Evolutionary conservation across 2,329 filamentous ascomycete genomes (phyloP).

Genomic region (Aureobasidium mangrovei): DNA sequence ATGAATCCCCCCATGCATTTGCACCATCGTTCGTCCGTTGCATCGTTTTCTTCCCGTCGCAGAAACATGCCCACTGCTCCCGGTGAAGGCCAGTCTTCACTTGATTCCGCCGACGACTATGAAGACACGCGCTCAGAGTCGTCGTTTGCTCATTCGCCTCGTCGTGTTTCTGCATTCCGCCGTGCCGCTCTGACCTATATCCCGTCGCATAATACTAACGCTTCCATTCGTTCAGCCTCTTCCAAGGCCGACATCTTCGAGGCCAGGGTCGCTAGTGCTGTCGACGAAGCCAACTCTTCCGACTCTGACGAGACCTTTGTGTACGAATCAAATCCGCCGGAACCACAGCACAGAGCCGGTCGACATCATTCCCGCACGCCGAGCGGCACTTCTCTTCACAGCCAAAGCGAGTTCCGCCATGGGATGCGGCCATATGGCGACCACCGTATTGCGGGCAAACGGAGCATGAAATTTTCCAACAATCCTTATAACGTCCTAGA

Average conservation of each 20-base stretch:
- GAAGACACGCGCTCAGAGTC: slow-evolving; percentile 8
- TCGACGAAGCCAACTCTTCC: slow-evolving; percentile 91
- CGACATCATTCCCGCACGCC: slow-evolving; percentile 90
- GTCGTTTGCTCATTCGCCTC: slow-evolving; percentile 8
- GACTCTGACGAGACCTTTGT: slow-evolving; percentile 98
- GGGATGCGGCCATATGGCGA: slow-evolving; percentile 53
- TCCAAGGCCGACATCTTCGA: slow-evolving; percentile 98
- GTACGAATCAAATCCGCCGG: slow-evolving; percentile 88
- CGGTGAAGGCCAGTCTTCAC: not conserved
- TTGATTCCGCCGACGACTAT: slow-evolving; percentile 3
- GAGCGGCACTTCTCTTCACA: slow-evolving; percentile 73
- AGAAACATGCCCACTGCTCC: slow-evolving; percentile 3
- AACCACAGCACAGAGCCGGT: slow-evolving; percentile 52
- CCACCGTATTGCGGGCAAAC: slow-evolving; percentile 62
- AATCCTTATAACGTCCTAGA: slow-evolving; percentile 59
- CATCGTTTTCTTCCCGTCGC: slow-evolving; percentile 12
- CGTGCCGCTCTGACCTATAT: slow-evolving; percentile 8
- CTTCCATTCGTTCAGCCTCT: slow-evolving; percentile 48
- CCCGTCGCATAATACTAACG: slow-evolving; percentile 19
- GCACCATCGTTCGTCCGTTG: slow-evolving; percentile 18
- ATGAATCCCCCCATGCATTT: slow-evolving; percentile 28
- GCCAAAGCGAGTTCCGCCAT: slow-evolving; percentile 54
- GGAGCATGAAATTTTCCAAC: slow-evolving; percentile 94
- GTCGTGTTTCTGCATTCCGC: slow-evolving; percentile 2
- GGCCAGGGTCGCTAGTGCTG: slow-evolving; percentile 88